Evolutionary conservation across 73 alveolate genomes (phyloP).

Genomic region (Breviolum minutum): DNA sequence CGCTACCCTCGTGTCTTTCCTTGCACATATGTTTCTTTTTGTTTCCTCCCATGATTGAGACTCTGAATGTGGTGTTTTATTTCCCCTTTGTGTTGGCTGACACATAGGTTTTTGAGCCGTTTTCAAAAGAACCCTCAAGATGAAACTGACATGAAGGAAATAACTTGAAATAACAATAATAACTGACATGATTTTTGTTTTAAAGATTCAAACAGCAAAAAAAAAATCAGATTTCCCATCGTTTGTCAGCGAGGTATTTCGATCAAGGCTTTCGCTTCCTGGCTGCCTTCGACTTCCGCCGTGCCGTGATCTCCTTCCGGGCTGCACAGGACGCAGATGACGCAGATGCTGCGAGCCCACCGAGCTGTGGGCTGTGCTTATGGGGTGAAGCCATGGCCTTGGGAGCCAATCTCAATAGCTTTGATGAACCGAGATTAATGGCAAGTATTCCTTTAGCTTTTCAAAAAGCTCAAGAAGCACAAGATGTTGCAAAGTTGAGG

Average conservation of each 20-base stretch:
- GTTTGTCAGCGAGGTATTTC: constrained; percentile 28
- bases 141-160: background rate
- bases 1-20: too few relatives aligned
- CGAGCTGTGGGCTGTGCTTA: background rate
- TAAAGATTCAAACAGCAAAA: too few relatives aligned
- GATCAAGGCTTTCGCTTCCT: constrained; percentile 42
- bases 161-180: too few relatives aligned
- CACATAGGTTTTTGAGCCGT: background rate
- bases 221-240: background rate
- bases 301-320: constrained; percentile 91
- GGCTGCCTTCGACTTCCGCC: constrained; percentile 48
- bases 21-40: too few relatives aligned
- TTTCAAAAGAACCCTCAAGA: background rate
- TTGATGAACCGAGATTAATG: background rate
- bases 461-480: constrained; percentile 4
- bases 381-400: background rate
- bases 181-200: too few relatives aligned
- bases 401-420: background rate
- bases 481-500: too few relatives aligned
- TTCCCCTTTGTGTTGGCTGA: background rate
- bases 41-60: too few relatives aligned
- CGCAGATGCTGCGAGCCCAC: background rate
- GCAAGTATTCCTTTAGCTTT: constrained; percentile 33
- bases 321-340: constrained; percentile 7
- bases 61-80: too few relatives aligned